Base-by-base conservation (phyloP, 352 stramenopile species). In the Phytophthora constricta region DNA sequence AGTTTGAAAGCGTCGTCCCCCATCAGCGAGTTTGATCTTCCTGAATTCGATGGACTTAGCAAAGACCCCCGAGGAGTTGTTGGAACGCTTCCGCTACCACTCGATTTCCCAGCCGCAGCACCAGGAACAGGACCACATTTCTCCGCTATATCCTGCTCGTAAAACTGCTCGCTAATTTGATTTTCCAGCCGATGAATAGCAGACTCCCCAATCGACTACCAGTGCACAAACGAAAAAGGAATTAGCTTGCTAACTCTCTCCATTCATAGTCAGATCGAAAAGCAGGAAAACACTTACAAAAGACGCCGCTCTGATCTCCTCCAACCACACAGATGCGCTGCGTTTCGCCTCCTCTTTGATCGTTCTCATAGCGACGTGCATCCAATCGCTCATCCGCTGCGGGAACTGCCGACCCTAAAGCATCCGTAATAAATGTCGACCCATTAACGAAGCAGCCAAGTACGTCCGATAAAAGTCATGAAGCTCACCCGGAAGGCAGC, bases 331-430 rank as follows among this genome's bases (percentile, higher is more conserved):
- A 2, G 86, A 93, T 5, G 79, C 82, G 7, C 58, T 77, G 22
- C 79, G 76, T 56, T 87, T 93, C 2, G 86, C 83, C 53, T 91
- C 77, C 58, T 91, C 82, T 51, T 90, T 91, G 42, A 93, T 89
- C 7, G 80, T 88, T 39, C 78, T 71, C 75, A 92, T 84, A 1
- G 86, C 82, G 13, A 79, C 73, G 43, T 89, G 78, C 74, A 92
- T 91, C 86, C 86, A 93, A 51, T 89, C 82, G 59, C 88, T 91
- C 76, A 91, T 91, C 23, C 82, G 80, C 58, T 90, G 80, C 8
- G 82, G 83, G 61, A 93, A 92, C 33, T 90, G 54, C 68, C 87
- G 82, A n/a, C 86, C 83, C 86, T 92, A 62, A 2, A n/a, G n/a
- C n/a, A n/a, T 33, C 14, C 34, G 39, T 52, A 39, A 45, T 1